Evolutionary conservation across 2,329 filamentous ascomycete genomes (phyloP).

Genomic region (Furcasterigmium sp.): DNA sequence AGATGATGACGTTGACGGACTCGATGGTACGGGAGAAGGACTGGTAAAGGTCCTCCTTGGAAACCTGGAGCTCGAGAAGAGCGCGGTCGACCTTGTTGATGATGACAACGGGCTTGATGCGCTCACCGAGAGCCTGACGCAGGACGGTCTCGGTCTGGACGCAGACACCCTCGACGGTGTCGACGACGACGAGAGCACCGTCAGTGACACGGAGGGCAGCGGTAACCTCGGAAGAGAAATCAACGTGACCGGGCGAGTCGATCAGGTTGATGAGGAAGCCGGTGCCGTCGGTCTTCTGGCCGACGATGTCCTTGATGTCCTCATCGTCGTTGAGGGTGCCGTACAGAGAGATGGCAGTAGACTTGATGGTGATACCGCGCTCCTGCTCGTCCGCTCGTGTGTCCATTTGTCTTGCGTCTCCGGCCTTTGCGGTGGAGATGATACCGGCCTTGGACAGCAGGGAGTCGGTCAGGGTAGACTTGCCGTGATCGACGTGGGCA

Average conservation of each 20-base stretch:
- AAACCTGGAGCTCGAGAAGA: conserved; percentile 96
- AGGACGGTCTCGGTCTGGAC: conserved; percentile 99
- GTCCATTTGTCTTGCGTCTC: conserved; percentile 93
- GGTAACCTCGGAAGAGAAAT: conserved; percentile 99
- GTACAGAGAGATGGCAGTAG: conserved; percentile 98
- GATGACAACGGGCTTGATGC: conserved; percentile 98
- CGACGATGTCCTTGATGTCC: conserved; percentile 90
- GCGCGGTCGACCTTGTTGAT: conserved; percentile 99
- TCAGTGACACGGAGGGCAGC: conserved; percentile 99
- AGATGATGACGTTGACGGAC: conserved; percentile 99
- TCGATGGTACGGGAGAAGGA: conserved; percentile 99
- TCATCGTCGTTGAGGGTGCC: conserved; percentile 74
- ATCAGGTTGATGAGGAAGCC: conserved; percentile 99
- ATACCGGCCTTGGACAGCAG: conserved; percentile 99
- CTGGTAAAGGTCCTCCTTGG: conserved; percentile 99
- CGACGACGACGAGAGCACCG: conserved; percentile 98
- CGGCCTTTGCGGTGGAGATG: conserved; percentile 95
- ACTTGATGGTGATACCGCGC: conserved; percentile 99
- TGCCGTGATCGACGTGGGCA: conserved; percentile 99
- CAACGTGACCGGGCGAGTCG: conserved; percentile 99
- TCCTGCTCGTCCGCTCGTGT: conserved; percentile 98
- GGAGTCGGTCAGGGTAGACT: conserved; percentile 99
- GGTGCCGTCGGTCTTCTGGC: conserved; percentile 81
- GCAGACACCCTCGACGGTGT: conserved; percentile 99
- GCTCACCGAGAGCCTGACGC: conserved; percentile 97